phyloP scores from a whole-genome alignment of 2,329 filamentous ascomycete genomes.

The Alternaria infectoria region DNA sequence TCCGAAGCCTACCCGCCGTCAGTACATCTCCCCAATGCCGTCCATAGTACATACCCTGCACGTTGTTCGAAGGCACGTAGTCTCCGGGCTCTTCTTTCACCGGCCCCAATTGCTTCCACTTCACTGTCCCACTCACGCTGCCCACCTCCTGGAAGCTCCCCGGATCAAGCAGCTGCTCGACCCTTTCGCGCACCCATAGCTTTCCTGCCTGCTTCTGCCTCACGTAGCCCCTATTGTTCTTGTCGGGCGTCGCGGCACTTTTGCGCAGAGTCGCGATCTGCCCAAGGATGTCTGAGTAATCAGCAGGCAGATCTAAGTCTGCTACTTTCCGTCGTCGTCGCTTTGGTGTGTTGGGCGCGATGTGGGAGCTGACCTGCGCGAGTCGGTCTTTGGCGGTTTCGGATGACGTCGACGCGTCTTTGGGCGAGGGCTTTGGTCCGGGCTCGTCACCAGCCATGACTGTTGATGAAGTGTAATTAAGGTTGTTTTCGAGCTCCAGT shows the following conservation, averaged over 20 bases:
- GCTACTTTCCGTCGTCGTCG: constrained; percentile 44
- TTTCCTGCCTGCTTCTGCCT: constrained; percentile 69
- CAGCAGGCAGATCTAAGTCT: constrained; percentile 58
- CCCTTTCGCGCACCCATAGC: constrained; percentile 68
- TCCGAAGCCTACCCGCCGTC: constrained; percentile 51
- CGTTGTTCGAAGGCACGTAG: constrained; percentile 67
- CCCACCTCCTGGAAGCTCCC: constrained; percentile 66
- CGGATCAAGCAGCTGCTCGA: constrained; percentile 63
- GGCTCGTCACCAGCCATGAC: constrained; percentile 35
- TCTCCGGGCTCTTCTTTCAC: constrained; percentile 56
- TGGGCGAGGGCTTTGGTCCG: constrained; percentile 13
- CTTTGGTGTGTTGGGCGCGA: constrained; percentile 47
- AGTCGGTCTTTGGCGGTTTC: constrained; percentile 52
- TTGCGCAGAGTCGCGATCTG: constrained; percentile 60
- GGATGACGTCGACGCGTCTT: constrained; percentile 28
- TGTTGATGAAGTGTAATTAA: not conserved
- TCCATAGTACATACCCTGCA: constrained; percentile 54
- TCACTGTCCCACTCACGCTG: constrained; percentile 64
- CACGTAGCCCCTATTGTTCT: constrained; percentile 63
- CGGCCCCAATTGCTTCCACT: constrained; percentile 59
- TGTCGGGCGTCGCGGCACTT: constrained; percentile 63
- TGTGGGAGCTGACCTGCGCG: constrained; percentile 56
- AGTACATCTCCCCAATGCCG: not conserved
- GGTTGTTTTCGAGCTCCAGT: constrained; percentile 8
- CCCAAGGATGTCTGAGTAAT: constrained; percentile 67